A percentile compares a stretch with the other conserved stretches of the same genome.
Evolutionary conservation across 768 basidiomycete genomes (phyloP).

Genomic region (Tricholoma sp.): DNA sequence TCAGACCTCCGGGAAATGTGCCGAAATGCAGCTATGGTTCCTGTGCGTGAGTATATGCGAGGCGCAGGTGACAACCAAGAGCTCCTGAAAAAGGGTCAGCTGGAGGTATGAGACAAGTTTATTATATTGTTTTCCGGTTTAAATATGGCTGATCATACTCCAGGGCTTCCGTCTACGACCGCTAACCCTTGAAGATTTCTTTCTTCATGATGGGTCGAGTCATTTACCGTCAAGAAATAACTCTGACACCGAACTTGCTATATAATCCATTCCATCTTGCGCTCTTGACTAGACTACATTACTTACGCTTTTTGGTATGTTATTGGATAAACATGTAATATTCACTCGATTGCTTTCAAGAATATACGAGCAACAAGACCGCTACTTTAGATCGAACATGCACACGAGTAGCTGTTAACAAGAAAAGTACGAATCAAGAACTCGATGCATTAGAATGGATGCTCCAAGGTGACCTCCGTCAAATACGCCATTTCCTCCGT

Average conservation of each 20-base stretch:
- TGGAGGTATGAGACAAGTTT: slow-evolving; percentile 33
- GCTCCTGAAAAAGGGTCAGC: slow-evolving; percentile 44
- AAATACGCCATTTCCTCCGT: no score
- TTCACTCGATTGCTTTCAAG: not conserved
- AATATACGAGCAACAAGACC: not conserved
- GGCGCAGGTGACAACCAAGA: slow-evolving; percentile 36
- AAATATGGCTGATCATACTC: not conserved
- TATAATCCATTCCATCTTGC: slow-evolving; percentile 12
- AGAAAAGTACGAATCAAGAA: no score
- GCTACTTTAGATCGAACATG: slow-evolving; percentile 1
- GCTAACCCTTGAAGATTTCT: slow-evolving; percentile 67
- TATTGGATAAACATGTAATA: slow-evolving; percentile 12
- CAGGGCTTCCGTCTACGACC: slow-evolving; percentile 80
- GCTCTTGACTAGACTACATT: slow-evolving; percentile 8
- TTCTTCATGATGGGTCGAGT: slow-evolving; percentile 34
- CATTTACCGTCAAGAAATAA: slow-evolving; percentile 25
- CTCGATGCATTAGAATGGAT: no score
- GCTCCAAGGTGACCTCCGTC: no score
- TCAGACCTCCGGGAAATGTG: slow-evolving; percentile 92
- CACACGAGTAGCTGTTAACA: no score
- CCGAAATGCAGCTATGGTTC: slow-evolving; percentile 89
- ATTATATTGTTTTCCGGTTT: no score
- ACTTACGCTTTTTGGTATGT: slow-evolving; percentile 5
- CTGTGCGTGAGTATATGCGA: slow-evolving; percentile 80
- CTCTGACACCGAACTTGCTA: slow-evolving; percentile 16